Base-by-base conservation (phyloP, 345 rosid genomes). In the Salix koriyanagi region DNA sequence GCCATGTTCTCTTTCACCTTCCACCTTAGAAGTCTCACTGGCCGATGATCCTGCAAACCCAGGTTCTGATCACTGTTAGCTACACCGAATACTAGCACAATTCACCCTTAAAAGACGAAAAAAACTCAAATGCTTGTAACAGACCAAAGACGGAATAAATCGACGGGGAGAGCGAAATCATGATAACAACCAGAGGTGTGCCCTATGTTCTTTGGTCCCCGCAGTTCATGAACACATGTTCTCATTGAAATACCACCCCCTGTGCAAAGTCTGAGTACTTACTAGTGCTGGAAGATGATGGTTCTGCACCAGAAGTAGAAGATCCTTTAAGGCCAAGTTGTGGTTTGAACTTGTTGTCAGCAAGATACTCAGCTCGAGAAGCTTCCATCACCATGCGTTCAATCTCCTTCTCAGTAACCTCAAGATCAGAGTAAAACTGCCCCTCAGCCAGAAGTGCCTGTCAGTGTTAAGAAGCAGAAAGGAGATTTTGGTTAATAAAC, bases 401-500 rank as follows among this genome's bases (percentile, higher is more conserved):
- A 0, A 96, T 96, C 80, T 94, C 99, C 86, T 90, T 96, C 84
- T 96, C 97, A 2, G 99, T 96, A 60, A 94, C 93, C 87, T 96
- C 99, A 8, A 96, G 85, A 80, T 96, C 99, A 65, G 99, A 96
- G 85, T 91, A 90, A 80, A 88, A 88, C 77, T 82, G 86, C 60
- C 96, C 99, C 88, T 96, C 98, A 34, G 97, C 96, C 72, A 96
- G 76, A 65, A 96, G 98, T 58, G 97, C 98, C 99, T 96, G 91
- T 77, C 37, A 46, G 46, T 61, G 41, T n/a, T 13, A 16, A 30
- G 30, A 19, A 67, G 46, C 6, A 30, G 13, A 19, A 18, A 82
- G 13, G 39, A 70, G 58, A 34, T 44, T 74, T 32, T 48, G 28
- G 79, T 69, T 72, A 73, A 42, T 62, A 65, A 67, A 68, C 21